Conservation (phyloP, 768 basidiomycete genomes). For the Termitomyces sp. region DNA sequence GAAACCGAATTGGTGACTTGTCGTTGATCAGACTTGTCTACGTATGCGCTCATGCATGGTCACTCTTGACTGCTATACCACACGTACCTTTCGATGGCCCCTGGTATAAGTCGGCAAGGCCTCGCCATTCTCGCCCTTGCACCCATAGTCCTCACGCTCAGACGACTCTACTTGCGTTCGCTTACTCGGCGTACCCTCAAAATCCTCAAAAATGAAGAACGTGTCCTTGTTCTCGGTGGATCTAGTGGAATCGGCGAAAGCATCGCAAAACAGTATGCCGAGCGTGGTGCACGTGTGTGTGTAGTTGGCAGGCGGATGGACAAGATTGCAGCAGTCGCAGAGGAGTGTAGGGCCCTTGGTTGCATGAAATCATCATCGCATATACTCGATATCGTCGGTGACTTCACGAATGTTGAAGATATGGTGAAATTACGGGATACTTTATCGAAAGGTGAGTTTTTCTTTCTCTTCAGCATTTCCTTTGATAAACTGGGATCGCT, state of each 20-base stretch:
- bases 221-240: conserved; percentile 78
- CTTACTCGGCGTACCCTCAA: conserved; percentile 6
- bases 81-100: conserved; percentile 4
- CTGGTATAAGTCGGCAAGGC: conserved; percentile 13
- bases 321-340: conserved; percentile 50
- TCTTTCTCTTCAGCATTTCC: not conserved
- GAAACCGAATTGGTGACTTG: too few species aligned
- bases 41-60: not conserved
- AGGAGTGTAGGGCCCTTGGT: conserved; percentile 43
- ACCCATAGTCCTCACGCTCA: conserved; percentile 18
- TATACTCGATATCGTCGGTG: conserved; percentile 49
- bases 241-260: conserved; percentile 77
- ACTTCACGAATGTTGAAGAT: conserved; percentile 62
- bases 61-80: not conserved
- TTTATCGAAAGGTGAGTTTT: conserved; percentile 46
- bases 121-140: conserved; percentile 19
- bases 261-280: conserved; percentile 65
- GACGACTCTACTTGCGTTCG: conserved; percentile 12
- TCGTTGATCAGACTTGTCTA: too few species aligned
- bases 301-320: conserved; percentile 61
- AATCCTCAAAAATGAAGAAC: conserved; percentile 36
- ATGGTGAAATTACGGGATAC: conserved; percentile 53
- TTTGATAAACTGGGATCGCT: not conserved
- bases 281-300: conserved; percentile 70
- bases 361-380: conserved; percentile 11